Evolutionary conservation across 345 rosid genomes (phyloP).

Genomic region (Heritiera fomes): DNA sequence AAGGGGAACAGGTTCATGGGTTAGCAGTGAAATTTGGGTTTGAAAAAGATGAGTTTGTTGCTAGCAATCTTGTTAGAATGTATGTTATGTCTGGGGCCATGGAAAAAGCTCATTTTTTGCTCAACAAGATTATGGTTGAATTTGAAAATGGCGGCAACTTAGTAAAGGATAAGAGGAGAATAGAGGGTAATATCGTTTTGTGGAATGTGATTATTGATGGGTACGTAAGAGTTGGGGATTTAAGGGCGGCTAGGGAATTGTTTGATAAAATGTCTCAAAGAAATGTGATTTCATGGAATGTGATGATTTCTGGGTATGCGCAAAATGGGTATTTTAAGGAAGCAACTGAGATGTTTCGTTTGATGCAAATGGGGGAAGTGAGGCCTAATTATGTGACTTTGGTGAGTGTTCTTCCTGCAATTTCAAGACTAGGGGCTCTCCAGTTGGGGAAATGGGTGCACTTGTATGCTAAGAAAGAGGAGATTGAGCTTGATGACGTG

Average conservation of each 20-base stretch:
- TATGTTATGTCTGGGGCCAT: constrained; percentile 59
- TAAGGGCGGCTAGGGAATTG: constrained; percentile 40
- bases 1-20: constrained; percentile 70
- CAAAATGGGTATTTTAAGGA: constrained; percentile 58
- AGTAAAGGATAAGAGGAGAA: constrained; percentile 38
- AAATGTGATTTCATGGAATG: constrained; percentile 70
- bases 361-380: constrained; percentile 53
- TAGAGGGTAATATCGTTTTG: constrained; percentile 59
- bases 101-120: constrained; percentile 50
- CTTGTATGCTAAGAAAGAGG: constrained; percentile 50
- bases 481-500: constrained; percentile 50
- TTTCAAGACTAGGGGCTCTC: constrained; percentile 52
- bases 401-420: constrained; percentile 68
- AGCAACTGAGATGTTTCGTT: constrained; percentile 51
- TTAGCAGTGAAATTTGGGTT: constrained; percentile 54
- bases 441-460: constrained; percentile 74
- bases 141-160: constrained; percentile 21
- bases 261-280: constrained; percentile 57
- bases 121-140: constrained; percentile 19
- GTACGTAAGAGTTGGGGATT: constrained; percentile 51
- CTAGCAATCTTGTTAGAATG: constrained; percentile 69
- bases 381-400: constrained; percentile 60
- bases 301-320: constrained; percentile 67
- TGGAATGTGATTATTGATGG: constrained; percentile 83
- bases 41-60: constrained; percentile 57